Base-by-base conservation (phyloP, 768 basidiomycete genomes). In the Chalciporus sphaerocephalus region DNA sequence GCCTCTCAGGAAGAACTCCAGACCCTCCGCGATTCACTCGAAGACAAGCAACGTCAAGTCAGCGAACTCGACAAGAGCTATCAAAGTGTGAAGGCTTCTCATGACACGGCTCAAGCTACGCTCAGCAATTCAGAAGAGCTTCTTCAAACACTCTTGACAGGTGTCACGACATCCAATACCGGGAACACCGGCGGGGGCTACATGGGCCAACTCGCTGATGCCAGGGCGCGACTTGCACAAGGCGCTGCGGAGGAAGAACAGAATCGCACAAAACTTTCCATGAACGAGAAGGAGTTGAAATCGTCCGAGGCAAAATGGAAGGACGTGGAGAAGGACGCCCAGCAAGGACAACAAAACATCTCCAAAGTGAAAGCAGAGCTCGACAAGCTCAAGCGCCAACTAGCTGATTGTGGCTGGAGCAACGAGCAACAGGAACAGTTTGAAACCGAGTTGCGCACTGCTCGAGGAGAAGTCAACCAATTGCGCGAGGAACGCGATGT, bases 61-160 rank as follows among this genome's bases (percentile, higher is more conserved):
- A 73, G 76, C 13, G 64, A 72, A 17, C 67, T 87, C 21, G 71
- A 74, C 5, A 66, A 70, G 2, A 66, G 76, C 0, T 87, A 85
- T 64, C 72, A 73, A 42, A 69, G 69, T 8, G 70, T 90, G 46
- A 91, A 92, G 57, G 76, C 84, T 6, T 76, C 79, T 40, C 83
- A 94, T 59, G 77, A 76, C 35, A 62, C 72, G 0, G 73, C 81
- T 2, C 74, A 81, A 45, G 69, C 75, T 5, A 76, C 81, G 22
- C 75, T 95, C 8, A 62, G 76, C 12, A 86, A 80, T 16, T 78
- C 85, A 13, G 94, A 98, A 65, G 91, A 93, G 56, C 85, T 98
- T n/a, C 75, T 98, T 0, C 95, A 98, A 64, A 91, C 92, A 0
- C 81, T 98, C 16, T 74, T 95, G 38, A 98, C 95, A 0, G 96